Evolutionary conservation across 805 yeast species (phyloP).

Genomic region (Saturnispora halmiae): DNA sequence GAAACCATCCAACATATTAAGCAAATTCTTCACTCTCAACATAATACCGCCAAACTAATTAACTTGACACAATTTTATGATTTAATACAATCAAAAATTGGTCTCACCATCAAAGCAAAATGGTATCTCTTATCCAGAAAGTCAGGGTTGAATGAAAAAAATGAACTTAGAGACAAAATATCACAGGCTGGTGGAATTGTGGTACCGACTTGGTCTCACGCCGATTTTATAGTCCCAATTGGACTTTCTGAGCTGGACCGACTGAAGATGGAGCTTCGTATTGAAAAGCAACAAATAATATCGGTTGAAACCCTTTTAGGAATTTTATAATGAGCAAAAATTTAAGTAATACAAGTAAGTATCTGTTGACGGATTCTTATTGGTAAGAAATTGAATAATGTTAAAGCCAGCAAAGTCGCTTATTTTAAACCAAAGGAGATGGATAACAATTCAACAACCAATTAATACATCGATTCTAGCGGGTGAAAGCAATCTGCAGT

Average conservation of each 20-base stretch:
- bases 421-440: conserved; percentile 6
- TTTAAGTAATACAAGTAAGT: not conserved
- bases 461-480: conserved; percentile 7
- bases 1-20: not conserved
- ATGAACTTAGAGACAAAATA: not conserved
- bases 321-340: not conserved
- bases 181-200: not conserved
- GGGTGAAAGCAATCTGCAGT: conserved; percentile 10
- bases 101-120: not conserved
- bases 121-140: conserved; percentile 1
- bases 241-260: not conserved
- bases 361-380: not conserved
- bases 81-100: not conserved
- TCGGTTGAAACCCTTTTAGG: not conserved
- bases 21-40: not conserved
- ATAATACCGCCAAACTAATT: not conserved
- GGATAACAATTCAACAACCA: conserved; percentile 18
- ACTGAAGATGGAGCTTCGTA: not conserved
- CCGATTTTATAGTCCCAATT: conserved; percentile 4
- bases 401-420: not conserved
- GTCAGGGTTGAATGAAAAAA: not conserved
- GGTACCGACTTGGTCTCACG: not conserved
- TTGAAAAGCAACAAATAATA: not conserved
- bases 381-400: not conserved
- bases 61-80: not conserved